These are phyloP conservation scores for Kingdonia uniflora DNA, from an alignment of 164 flowering plant genomes.

Conservation along the genomic window DNA sequence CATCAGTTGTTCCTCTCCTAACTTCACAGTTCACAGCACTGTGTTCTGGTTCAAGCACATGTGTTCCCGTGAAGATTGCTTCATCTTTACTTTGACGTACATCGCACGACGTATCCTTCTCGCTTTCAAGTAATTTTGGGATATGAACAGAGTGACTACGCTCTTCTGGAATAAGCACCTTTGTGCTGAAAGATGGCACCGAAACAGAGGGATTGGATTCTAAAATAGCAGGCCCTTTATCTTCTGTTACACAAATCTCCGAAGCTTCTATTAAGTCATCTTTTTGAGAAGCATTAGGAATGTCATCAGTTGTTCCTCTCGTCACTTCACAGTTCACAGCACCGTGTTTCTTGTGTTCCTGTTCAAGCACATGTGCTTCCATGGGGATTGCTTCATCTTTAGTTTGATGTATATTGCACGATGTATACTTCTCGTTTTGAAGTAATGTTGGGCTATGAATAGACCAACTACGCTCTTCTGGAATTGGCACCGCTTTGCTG, in stretches of 20 bases:
- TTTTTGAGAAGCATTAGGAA: neutral
- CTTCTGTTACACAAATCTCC: neutral
- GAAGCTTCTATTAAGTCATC: neutral
- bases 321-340: neutral
- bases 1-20: neutral
- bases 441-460: neutral
- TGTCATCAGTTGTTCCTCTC: neutral
- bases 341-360: neutral
- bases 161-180: neutral
- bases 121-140: neutral
- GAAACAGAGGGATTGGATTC: constrained; percentile 3
- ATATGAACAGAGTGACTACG: neutral
- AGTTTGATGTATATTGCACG: neutral
- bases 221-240: neutral
- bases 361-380: constrained; percentile 1
- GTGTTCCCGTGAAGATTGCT: neutral
- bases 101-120: neutral
- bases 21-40: neutral
- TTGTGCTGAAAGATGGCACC: neutral
- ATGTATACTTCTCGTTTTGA: neutral
- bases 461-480: constrained; percentile 4
- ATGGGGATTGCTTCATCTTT: neutral
- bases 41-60: constrained; percentile 3
- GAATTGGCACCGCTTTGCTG: neutral
- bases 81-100: neutral